Conservation (phyloP, 2,329 filamentous ascomycete genomes). For the Neofusicoccum parvum region DNA sequence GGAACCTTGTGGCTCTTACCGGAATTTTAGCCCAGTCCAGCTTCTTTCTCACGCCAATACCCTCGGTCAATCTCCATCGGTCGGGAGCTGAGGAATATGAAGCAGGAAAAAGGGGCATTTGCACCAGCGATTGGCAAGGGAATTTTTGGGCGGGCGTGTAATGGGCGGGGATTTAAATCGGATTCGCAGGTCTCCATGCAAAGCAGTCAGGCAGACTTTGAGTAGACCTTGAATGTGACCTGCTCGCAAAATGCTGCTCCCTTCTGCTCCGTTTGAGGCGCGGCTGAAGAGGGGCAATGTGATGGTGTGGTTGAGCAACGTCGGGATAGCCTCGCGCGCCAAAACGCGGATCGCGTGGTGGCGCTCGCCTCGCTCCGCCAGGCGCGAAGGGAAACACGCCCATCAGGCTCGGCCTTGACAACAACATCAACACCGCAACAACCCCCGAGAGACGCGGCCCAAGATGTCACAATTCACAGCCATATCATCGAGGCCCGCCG, state of each 20-base stretch:
- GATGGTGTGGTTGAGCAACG: neutral
- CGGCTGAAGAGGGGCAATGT: neutral
- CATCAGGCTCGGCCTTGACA: constrained; percentile 1
- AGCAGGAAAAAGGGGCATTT: too few relatives aligned
- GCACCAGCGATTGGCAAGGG: too few relatives aligned
- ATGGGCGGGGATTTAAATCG: too few relatives aligned
- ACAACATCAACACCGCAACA: neutral
- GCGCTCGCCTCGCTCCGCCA: constrained; percentile 14
- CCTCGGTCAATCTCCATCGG: too few relatives aligned
- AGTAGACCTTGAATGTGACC: neutral
- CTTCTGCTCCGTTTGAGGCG: neutral
- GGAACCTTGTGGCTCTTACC: too few relatives aligned
- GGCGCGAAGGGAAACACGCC: constrained; percentile 2
- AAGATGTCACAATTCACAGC: constrained; percentile 17
- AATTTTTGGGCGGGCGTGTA: too few relatives aligned
- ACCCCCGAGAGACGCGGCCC: neutral
- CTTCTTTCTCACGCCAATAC: too few relatives aligned
- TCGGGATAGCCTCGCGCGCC: constrained; percentile 17
- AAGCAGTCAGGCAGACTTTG: neutral
- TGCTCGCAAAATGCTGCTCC: neutral
- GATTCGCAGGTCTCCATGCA: too few relatives aligned
- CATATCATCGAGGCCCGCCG: constrained; percentile 12
- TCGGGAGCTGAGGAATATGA: too few relatives aligned
- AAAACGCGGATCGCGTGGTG: constrained; percentile 19
- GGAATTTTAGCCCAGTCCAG: too few relatives aligned